Conservation (phyloP, 805 yeast species). For the Candida xyloterini region DNA sequence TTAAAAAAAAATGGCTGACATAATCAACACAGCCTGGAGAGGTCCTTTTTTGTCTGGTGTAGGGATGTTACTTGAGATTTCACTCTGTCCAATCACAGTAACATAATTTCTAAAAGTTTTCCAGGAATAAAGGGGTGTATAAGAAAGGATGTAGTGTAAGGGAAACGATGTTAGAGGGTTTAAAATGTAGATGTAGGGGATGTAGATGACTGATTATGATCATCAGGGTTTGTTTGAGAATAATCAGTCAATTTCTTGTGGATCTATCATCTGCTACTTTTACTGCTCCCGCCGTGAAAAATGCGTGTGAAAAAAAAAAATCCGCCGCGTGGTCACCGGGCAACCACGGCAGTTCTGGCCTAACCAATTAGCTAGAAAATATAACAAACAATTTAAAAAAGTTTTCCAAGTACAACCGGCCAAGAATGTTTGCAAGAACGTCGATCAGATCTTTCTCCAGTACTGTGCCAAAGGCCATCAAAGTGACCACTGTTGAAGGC, state of each 20-base stretch:
- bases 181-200: neutral
- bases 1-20: neutral
- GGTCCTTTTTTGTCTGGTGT: neutral
- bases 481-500: conserved; percentile 36
- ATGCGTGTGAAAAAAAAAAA: conserved; percentile 1
- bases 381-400: conserved; percentile 11
- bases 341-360: neutral
- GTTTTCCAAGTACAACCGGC: conserved; percentile 10
- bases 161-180: neutral
- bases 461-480: conserved; percentile 44
- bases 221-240: neutral
- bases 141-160: neutral
- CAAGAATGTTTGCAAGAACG: conserved; percentile 32
- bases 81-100: conserved; percentile 19
- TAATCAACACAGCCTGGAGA: neutral
- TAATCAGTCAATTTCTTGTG: neutral
- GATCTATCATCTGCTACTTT: neutral
- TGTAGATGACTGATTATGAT: neutral
- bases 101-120: conserved; percentile 17
- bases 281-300: neutral
- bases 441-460: conserved; percentile 36
- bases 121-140: neutral
- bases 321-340: conserved; percentile 5
- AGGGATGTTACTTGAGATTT: conserved; percentile 1
- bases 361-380: conserved; percentile 11